Base-by-base conservation (phyloP, 805 yeast genomes). In the Starmerella geochares region DNA sequence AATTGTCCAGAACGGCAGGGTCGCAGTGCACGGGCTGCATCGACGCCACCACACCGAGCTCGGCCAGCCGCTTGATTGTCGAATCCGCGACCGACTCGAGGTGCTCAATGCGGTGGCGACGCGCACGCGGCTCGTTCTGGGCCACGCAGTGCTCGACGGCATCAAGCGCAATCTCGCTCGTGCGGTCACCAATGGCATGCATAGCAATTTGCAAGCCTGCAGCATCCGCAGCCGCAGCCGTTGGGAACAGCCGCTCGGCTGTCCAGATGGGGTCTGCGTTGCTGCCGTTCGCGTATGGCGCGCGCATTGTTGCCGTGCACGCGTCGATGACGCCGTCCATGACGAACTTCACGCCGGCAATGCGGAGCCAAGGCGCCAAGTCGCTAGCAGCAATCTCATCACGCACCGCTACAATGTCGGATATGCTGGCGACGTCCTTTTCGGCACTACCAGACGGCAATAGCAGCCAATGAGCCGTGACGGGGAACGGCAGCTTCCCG, bases 141-240 rank as follows among this genome's bases (percentile, higher is more conserved):
- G 21, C 21, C 2, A 37, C 19, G 20, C 41, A 37, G 9, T 25
- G 9, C 33, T 40, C 24, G 33, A 40, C 32, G 10, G 44, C 44
- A 11, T 28, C 24, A 5, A 40, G 44, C 24, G 44, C 44, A 14
- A 40, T 10, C 24, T 40, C 33, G 9, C 32, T 28, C 2, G 33
- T 40, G 24, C 33, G 44, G 16, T 40, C 44, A 7, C 44, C 44
- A 9, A 40, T 40, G 16, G 44, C 44, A n/a, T 40, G 44, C 33
- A 40, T 40, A 4, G 33, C 41, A 17, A 37, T 21, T 23, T 21
- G 29, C 17, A 37, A 23, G 1, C 41, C 41, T 7, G 41, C 41
- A 13, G 10, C 19, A 14, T 37, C 41, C 4, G 41, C 29, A n/a
- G 41, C 41, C 4, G 20, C 41, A 1, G 41, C 41, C 4, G 13